phyloP scores from a whole-genome alignment of 1,284 basidiomycete species.

The Cutaneotrichosporon mucoides region DNA sequence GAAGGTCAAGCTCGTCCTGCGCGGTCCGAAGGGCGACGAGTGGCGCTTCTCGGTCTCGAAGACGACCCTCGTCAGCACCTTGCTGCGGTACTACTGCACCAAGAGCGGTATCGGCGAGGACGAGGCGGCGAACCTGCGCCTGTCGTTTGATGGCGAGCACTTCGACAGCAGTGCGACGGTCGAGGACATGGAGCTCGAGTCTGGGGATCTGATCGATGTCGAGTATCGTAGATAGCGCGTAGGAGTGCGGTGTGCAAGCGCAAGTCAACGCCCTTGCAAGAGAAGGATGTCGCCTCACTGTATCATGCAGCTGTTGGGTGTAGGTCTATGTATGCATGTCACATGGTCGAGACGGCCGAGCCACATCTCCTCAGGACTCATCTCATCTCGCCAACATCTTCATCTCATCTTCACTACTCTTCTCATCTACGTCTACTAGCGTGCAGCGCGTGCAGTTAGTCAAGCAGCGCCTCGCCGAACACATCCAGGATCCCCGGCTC shows the following conservation, averaged over 20 bases:
- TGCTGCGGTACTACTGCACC: slow-evolving; percentile 22
- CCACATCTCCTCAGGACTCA: no score
- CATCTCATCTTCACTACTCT: no score
- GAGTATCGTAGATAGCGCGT: neutral
- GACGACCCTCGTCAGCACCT: slow-evolving; percentile 5
- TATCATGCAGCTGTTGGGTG: no score
- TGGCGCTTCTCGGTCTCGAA: neutral
- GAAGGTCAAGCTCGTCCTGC: slow-evolving; percentile 9
- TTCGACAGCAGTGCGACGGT: slow-evolving; percentile 17
- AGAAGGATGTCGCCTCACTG: no score
- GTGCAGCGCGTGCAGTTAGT: no score
- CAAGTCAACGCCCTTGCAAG: neutral
- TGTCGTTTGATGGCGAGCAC: slow-evolving; percentile 29
- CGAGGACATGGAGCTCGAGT: slow-evolving; percentile 28
- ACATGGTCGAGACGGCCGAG: no score
- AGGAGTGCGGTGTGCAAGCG: neutral
- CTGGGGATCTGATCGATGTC: slow-evolving; percentile 31
- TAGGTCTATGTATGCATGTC: neutral
- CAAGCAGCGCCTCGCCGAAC: slow-evolving; percentile 45
- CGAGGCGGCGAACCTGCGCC: slow-evolving; percentile 14
- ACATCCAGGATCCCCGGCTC: slow-evolving; percentile 37
- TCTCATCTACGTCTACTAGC: neutral
- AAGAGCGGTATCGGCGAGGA: slow-evolving; percentile 8
- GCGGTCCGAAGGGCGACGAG: slow-evolving; percentile 10
- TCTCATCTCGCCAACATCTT: no score